Percentiles rank a stretch among this genome's conserved stretches.
Conservation (phyloP, 192 early-diverging fungal genomes). For the Phycomyces nitens region DNA sequence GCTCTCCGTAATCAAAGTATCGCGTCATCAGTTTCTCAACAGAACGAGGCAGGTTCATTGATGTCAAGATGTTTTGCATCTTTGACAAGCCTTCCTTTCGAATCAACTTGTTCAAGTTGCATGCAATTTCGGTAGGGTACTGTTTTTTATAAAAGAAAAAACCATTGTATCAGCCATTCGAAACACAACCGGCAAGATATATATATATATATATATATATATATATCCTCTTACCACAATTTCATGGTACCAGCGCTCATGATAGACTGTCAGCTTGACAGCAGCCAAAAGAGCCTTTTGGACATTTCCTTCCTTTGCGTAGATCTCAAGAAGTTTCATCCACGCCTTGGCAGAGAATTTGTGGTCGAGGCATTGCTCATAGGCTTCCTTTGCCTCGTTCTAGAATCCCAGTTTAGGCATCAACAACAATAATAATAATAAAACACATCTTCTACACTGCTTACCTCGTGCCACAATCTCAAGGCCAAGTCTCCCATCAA, state of each 20-base stretch:
- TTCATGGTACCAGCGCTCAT: slow-evolving; percentile 90
- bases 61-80: slow-evolving; percentile 85
- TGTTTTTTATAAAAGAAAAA: slow-evolving; percentile 15
- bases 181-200: no score
- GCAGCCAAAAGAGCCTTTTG: slow-evolving; percentile 75
- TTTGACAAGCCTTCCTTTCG: slow-evolving; percentile 85
- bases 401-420: slow-evolving; percentile 10
- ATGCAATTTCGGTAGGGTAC: slow-evolving; percentile 89
- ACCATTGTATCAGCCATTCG: background rate
- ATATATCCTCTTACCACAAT: slow-evolving; percentile 74
- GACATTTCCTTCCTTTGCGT: slow-evolving; percentile 77
- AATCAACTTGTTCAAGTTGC: slow-evolving; percentile 82
- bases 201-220: background rate
- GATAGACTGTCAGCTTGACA: slow-evolving; percentile 78
- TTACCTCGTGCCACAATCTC: slow-evolving; percentile 77
- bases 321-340: slow-evolving; percentile 77
- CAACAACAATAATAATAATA: no score
- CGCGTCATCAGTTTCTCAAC: slow-evolving; percentile 74
- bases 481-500: slow-evolving; percentile 89
- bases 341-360: slow-evolving; percentile 92
- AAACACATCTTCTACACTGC: background rate
- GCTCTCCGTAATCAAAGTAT: slow-evolving; percentile 66
- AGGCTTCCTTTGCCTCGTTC: slow-evolving; percentile 92
- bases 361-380: slow-evolving; percentile 80
- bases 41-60: slow-evolving; percentile 80